Evolutionary conservation across 768 basidiomycete species (phyloP).

Genomic region (Leccinum broughii): DNA sequence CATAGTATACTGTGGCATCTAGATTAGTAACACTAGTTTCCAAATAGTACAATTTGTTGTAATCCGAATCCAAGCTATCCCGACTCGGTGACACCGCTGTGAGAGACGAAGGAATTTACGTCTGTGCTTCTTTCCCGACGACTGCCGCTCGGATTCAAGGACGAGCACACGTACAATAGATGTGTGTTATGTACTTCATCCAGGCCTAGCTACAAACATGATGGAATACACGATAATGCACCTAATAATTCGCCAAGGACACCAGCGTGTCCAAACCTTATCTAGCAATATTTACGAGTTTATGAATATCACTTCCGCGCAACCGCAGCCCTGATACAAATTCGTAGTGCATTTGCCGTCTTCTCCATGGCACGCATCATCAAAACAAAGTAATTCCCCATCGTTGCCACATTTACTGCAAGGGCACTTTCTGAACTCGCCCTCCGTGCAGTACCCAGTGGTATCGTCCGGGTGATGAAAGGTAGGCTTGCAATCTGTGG

Average conservation of each 20-base stretch:
- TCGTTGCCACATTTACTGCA: background rate
- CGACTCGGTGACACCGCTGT: background rate
- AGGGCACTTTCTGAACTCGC: background rate
- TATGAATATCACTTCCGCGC: too few relatives aligned
- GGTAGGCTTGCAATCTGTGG: background rate
- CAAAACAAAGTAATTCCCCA: background rate
- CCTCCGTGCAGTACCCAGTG: background rate
- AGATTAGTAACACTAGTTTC: background rate
- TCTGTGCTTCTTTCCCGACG: background rate
- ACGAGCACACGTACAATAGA: too few relatives aligned
- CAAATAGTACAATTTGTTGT: background rate
- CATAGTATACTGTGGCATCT: background rate
- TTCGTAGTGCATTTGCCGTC: background rate
- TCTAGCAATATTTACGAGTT: too few relatives aligned
- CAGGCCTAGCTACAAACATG: too few relatives aligned
- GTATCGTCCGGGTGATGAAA: background rate
- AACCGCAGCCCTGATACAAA: background rate
- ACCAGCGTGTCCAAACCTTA: too few relatives aligned
- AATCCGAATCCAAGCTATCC: background rate
- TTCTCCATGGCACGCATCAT: background rate
- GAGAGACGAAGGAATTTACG: background rate
- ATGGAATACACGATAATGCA: too few relatives aligned
- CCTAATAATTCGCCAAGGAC: too few relatives aligned
- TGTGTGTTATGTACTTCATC: too few relatives aligned
- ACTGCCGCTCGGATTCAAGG: background rate